These are phyloP conservation scores for Leishmania braziliensis DNA, from an alignment of 208 protist species.

Conservation along the genomic window DNA sequence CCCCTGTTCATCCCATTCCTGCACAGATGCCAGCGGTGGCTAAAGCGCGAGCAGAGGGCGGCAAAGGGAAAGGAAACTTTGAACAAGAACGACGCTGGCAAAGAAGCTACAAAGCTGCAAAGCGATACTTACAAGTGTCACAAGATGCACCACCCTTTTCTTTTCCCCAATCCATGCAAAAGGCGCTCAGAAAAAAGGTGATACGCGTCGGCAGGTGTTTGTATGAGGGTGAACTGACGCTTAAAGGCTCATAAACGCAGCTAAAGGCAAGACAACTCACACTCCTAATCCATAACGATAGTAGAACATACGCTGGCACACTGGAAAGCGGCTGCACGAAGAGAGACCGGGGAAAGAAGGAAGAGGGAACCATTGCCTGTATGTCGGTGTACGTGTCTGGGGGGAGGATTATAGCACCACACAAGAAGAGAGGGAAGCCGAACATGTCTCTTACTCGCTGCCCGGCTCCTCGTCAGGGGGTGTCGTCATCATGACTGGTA, in stretches of 20 bases:
- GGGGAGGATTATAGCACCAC: background rate
- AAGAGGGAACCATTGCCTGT: background rate
- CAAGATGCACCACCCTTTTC: background rate
- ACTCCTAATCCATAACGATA: background rate
- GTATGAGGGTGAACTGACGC: no score
- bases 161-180: background rate
- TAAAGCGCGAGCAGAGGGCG: background rate
- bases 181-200: no score
- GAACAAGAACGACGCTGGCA: background rate
- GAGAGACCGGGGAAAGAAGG: background rate
- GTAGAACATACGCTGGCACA: background rate
- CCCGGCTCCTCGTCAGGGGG: background rate
- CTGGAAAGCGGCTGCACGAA: background rate
- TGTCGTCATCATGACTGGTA: background rate
- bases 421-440: background rate
- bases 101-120: background rate
- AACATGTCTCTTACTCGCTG: background rate
- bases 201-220: no score
- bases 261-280: no score
- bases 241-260: no score
- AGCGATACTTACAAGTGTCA: background rate
- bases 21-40: no score
- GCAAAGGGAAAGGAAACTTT: background rate
- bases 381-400: background rate
- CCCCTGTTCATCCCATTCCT: background rate